Conservation (phyloP, 208 protist species). For the Leishmania lainsoni region DNA sequence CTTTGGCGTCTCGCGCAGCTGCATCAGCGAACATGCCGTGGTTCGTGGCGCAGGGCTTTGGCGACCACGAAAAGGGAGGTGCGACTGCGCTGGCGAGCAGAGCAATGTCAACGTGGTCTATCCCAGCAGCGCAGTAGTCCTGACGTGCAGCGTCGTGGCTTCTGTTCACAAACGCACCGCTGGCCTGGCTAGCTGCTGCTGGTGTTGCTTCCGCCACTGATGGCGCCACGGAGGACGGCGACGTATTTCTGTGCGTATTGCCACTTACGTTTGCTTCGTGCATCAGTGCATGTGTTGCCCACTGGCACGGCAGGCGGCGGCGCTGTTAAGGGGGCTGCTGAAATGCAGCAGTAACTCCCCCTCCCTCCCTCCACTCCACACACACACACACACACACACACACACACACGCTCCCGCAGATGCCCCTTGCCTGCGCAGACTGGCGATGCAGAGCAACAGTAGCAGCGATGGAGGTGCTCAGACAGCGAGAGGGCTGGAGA, state of each 20-base stretch:
- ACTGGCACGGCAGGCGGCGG: neutral
- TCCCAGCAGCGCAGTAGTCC: neutral
- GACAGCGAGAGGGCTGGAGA: neutral
- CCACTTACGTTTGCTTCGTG: constrained; percentile 1
- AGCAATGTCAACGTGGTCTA: neutral
- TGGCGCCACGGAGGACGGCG: neutral
- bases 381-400: too few relatives aligned
- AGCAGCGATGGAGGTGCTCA: neutral
- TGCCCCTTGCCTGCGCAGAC: neutral
- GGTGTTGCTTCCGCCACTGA: neutral
- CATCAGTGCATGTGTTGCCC: neutral
- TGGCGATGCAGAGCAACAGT: neutral
- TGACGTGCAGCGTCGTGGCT: neutral
- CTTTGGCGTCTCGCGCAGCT: constrained; percentile 1
- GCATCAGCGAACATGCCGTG: neutral
- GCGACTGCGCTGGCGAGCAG: neutral
- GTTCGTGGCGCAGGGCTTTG: constrained; percentile 1
- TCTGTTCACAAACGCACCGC: neutral
- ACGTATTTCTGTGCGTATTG: neutral
- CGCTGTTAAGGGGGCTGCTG: neutral
- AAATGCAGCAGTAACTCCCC: neutral
- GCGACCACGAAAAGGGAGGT: neutral
- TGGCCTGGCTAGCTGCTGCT: neutral
- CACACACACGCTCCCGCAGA: neutral
- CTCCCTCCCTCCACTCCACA: neutral